Conservation (phyloP, 225 moss, liverwort and hornwort genomes). For the Antitrichia curtipendula region DNA sequence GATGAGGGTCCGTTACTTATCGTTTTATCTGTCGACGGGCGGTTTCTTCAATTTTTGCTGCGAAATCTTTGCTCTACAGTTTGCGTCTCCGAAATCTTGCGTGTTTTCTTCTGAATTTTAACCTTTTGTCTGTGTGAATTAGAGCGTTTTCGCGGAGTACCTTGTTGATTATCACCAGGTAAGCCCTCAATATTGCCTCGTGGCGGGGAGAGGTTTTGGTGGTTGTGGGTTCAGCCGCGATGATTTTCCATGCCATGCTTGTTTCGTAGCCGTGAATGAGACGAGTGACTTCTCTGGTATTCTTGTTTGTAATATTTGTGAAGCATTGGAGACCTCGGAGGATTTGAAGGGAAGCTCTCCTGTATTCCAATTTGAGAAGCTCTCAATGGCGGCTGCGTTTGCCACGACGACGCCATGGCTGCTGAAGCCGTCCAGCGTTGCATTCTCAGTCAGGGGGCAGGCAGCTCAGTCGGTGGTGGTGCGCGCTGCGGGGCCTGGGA, state of each 20-base stretch:
- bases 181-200: neutral
- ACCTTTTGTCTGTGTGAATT: neutral
- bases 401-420: constrained; percentile 3
- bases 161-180: neutral
- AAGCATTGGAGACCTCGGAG: neutral
- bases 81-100: neutral
- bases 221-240: neutral
- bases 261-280: neutral
- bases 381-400: constrained; percentile 6
- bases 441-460: neutral
- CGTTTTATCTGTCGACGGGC: neutral
- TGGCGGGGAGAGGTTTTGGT: too few relatives aligned
- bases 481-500: constrained; percentile 5
- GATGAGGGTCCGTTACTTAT: neutral
- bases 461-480: neutral
- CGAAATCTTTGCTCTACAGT: too few relatives aligned
- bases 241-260: neutral
- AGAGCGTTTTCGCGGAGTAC: neutral
- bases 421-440: neutral
- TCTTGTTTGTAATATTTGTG: neutral
- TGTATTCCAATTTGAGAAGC: neutral
- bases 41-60: neutral
- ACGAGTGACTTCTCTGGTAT: neutral
- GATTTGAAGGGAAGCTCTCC: neutral
- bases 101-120: neutral